These are phyloP conservation scores for Nemania sp. DNA, from an alignment of 2,329 filamentous ascomycete genomes.

Conservation along the genomic window DNA sequence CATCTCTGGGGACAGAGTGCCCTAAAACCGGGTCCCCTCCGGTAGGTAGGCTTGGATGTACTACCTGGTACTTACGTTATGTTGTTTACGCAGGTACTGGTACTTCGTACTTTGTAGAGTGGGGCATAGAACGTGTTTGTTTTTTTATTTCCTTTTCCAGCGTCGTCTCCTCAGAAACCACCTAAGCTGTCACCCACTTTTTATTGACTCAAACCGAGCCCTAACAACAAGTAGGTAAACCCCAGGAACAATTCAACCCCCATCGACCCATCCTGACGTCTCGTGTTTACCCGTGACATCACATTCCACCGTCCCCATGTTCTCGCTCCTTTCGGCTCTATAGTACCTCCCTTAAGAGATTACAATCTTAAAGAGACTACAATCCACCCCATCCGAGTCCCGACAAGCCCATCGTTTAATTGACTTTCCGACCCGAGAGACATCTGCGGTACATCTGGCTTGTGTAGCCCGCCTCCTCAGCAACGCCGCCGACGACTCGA, in stretches of 20 bases:
- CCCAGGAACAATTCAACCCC: no score
- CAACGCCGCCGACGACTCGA: constrained; percentile 12
- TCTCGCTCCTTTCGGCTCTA: constrained; percentile 1
- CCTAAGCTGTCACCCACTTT: neutral
- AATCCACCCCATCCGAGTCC: no score
- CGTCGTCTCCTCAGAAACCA: constrained; percentile 23
- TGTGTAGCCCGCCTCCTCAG: no score
- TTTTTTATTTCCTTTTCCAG: constrained; percentile 18
- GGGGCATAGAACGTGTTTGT: neutral
- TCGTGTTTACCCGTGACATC: constrained; percentile 28
- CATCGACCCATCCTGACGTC: constrained; percentile 12
- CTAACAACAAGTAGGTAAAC: no score
- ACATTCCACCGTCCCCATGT: constrained; percentile 25
- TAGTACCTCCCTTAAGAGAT: neutral
- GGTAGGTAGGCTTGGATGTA: no score
- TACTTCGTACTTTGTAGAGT: no score
- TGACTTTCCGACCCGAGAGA: constrained; percentile 17
- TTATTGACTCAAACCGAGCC: constrained; percentile 23
- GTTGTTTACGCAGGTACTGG: no score
- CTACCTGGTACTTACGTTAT: no score
- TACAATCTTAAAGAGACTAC: neutral
- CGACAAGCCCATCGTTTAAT: neutral
- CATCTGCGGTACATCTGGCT: constrained; percentile 20
- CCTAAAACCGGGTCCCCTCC: no score
- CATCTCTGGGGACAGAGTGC: no score